A percentile compares a stretch with the other conserved stretches of the same genome.
These are phyloP conservation scores for Primulina tabacum DNA, from an alignment of 257 asterid species.

Conservation along the genomic window DNA sequence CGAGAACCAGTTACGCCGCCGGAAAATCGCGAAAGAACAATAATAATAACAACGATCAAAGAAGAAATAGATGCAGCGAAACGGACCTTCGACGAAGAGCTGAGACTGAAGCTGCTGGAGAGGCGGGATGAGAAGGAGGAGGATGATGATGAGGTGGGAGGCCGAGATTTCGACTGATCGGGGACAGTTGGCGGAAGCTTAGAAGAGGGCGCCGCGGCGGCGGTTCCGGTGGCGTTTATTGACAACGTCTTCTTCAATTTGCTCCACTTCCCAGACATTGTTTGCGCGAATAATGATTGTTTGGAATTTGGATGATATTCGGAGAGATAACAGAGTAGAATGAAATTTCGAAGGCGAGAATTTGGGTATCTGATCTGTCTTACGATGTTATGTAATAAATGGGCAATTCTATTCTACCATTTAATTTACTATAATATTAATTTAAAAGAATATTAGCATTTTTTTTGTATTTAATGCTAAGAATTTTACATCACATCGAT, in stretches of 20 bases:
- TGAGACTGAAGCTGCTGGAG: conserved; percentile 25
- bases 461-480: too few relatives aligned
- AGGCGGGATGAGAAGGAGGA: conserved; percentile 25
- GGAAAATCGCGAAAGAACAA: conserved; percentile 11
- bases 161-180: conserved; percentile 17
- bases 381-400: too few relatives aligned
- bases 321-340: too few relatives aligned
- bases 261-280: conserved; percentile 34
- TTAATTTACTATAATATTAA: too few relatives aligned
- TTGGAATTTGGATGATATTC: too few relatives aligned
- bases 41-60: neutral
- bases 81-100: conserved; percentile 28
- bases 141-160: neutral
- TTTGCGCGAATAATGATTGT: too few relatives aligned
- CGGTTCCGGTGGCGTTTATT: conserved; percentile 14
- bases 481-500: too few relatives aligned
- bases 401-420: too few relatives aligned
- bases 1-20: neutral
- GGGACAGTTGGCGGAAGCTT: conserved; percentile 17
- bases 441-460: too few relatives aligned
- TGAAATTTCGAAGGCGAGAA: too few relatives aligned
- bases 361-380: too few relatives aligned
- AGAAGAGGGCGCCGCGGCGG: conserved; percentile 13
- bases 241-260: conserved; percentile 33
- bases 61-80: neutral